Evolutionary conservation across 2,329 filamentous ascomycete species (phyloP), one percentile per base, ranked within the genome.

Genomic region (Tolypocladium pustulatum): DNA sequence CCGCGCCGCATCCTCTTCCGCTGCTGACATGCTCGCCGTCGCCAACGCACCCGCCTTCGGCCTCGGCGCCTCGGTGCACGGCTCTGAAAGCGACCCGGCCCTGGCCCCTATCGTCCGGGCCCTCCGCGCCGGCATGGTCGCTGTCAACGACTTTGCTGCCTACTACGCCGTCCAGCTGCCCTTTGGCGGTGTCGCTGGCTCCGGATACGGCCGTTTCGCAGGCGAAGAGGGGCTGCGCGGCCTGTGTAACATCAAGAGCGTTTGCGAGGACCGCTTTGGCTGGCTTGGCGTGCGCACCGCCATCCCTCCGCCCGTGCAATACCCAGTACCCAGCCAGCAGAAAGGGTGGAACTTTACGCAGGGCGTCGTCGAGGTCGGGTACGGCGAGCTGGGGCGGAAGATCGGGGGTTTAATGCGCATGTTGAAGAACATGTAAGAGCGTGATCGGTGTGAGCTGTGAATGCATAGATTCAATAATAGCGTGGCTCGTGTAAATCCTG

Each of bases 121-220:
- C 30, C 80, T 97, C 56, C 84, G 87, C 62, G 86, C 89, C 0
- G 94, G 94, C 52, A 97, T 96, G 89, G 90, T 97, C 0, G 86
- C 91, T 30, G 84, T 99, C 65, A 99, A 99, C 71, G 94, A 99
- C 75, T 99, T 99, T 68, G 94, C 87, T 25, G 88, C 86, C 34
- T 97, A 86, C 72, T 99, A 99, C 70, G 91, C 93, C 57, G 92
- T 96, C 9, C 91, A 96, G 73, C 76, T 99, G 43, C 94, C 94
- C 0, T 99, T 99, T 73, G 94, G 94, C 41, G 94, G 92, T 57
- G 85, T 90, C n/a, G 85, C 84, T 59, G 93, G 91, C 1, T 95
- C 89, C 30, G 94, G 90, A 0, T 97, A 97, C 71, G 94, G 94
- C 1, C 82, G 93, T 3, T 99, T 99, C 73, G 93, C 91, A 0